Evolutionary conservation across 371 early-diverging fungal genomes (phyloP).

Genomic region (Mucor piriformis): DNA sequence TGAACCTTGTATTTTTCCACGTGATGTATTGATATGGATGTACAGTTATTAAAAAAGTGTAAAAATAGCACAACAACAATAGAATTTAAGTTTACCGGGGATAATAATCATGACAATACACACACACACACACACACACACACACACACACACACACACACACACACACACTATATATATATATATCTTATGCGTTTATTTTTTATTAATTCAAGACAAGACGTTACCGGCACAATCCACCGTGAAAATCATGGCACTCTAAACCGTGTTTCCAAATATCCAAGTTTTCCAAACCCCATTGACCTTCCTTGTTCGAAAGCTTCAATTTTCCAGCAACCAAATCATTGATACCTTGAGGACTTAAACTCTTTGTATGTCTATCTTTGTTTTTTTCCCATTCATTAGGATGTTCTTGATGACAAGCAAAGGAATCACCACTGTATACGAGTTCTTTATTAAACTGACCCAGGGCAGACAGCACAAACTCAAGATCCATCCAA

Average conservation of each 20-base stretch:
- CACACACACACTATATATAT: background rate
- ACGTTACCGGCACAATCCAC: conserved; percentile 45
- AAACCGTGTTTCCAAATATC: conserved; percentile 48
- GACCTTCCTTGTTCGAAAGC: conserved; percentile 36
- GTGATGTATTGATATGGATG: too few species aligned
- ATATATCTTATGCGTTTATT: background rate
- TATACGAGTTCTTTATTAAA: conserved; percentile 41
- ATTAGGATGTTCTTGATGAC: conserved; percentile 49
- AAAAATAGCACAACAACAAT: too few species aligned
- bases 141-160: too few species aligned
- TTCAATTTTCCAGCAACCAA: conserved; percentile 28
- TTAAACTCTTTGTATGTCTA: conserved; percentile 13
- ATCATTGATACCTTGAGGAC: conserved; percentile 26
- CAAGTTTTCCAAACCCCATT: conserved; percentile 43
- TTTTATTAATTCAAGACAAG: too few species aligned
- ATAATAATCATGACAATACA: too few species aligned
- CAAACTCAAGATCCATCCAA: conserved; percentile 53
- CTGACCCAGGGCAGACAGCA: conserved; percentile 41
- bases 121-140: too few species aligned
- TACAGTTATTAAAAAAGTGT: too few species aligned
- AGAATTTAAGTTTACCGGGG: too few species aligned
- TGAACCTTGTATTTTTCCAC: too few species aligned
- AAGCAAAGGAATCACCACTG: conserved; percentile 35
- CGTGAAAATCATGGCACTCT: conserved; percentile 40
- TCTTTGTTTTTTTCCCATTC: conserved; percentile 43